These are phyloP conservation scores for Xylaria arbuscula DNA, from an alignment of 2,329 filamentous ascomycete species.

Conservation along the genomic window DNA sequence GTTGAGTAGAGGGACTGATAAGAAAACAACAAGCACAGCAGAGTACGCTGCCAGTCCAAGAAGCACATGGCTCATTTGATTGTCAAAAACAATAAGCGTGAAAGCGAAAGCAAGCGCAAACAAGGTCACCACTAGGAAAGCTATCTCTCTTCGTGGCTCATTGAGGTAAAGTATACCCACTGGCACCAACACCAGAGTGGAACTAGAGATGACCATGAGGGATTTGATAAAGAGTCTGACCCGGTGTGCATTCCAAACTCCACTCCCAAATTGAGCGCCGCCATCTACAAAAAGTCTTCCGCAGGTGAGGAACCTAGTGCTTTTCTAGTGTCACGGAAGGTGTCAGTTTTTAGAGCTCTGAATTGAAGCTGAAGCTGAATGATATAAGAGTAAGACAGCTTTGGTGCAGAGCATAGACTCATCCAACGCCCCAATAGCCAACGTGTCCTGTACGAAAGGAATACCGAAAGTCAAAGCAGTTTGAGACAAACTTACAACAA, in stretches of 20 bases:
- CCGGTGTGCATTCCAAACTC: not conserved
- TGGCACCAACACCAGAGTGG: conserved; percentile 13
- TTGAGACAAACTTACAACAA: conserved; percentile 15
- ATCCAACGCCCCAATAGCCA: not conserved
- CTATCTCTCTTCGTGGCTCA: not conserved
- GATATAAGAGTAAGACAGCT: not conserved
- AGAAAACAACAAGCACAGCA: conserved; percentile 23
- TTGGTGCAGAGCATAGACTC: not conserved
- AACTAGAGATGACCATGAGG: conserved; percentile 7
- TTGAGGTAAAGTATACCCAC: conserved; percentile 18
- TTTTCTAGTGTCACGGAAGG: not conserved
- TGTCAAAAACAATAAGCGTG: conserved; percentile 13
- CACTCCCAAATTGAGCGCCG: not conserved
- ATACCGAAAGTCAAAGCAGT: not conserved
- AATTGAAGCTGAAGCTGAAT: not conserved
- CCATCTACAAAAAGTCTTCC: not conserved
- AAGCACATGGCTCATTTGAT: conserved; percentile 17
- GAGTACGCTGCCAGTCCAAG: conserved; percentile 18
- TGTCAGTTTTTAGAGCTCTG: not conserved
- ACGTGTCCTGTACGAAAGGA: not conserved
- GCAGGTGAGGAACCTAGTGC: conserved; percentile 9
- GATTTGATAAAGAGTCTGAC: conserved; percentile 5
- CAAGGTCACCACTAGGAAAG: conserved; percentile 15
- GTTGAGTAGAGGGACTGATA: not conserved
- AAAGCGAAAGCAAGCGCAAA: conserved; percentile 15